Base-by-base conservation (phyloP, 2,329 filamentous ascomycete genomes). In the Stemphylium vesicarium region DNA sequence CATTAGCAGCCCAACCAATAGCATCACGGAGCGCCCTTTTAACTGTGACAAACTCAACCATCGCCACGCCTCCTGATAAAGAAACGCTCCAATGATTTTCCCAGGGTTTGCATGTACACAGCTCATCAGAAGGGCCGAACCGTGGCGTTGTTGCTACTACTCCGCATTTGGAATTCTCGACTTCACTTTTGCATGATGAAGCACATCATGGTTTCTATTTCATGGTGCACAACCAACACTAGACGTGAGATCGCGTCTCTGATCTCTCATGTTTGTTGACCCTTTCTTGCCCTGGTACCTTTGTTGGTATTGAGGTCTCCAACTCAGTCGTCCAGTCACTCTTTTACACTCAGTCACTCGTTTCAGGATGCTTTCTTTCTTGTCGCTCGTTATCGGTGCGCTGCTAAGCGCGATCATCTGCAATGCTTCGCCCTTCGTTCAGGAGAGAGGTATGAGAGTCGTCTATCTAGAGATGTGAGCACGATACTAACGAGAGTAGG, bases 401-500 rank as follows among this genome's bases (percentile, higher is more conserved):
- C 41, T 62, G 20, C 49, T 62, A 24, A 42, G 46, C 37, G 52
- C 56, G 32, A 24, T 57, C 7, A 26, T n/a, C n/a, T 54, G 56
- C 45, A 53, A 63, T 57, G 65, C 64, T 33, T 57, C 57, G 40
- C 65, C 65, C 29, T 51, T 67, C 43, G 5, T 56, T 47, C 46
- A 59, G 40, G 59, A 64, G 47, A 59, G 64, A 52, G 52, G 62
- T 59, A 55, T 24, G 18, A 10, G 11, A 13, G 4, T 15, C 7
- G 6, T 29, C 7, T 12, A 6, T 26, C 8, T 26, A 9, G n/a
- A 10, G 4, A 10, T 36, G 4, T 18, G 7, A 31, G 24, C 7
- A 6, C 11, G 4, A 18, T 9, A 2, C 24, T 37, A 32, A 53
- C 63, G 22, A 59, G 11, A 1, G n/a, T 32, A 62, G 67, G 51